Evolutionary conservation across 352 stramenopile genomes (phyloP), one percentile per base, ranked within the genome.

Genomic region (Phytophthora pistaciae): DNA sequence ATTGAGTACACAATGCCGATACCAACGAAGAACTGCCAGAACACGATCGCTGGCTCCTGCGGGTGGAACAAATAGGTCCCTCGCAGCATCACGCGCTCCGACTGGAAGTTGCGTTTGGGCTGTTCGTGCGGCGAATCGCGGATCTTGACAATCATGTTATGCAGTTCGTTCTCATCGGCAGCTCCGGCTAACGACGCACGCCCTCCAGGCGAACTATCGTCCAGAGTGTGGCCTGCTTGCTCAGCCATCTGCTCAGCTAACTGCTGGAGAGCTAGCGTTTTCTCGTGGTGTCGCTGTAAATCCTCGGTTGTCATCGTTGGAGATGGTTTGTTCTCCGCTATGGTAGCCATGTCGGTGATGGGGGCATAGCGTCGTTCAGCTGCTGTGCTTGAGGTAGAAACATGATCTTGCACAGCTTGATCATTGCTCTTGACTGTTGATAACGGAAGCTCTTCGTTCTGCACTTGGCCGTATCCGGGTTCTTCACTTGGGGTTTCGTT

Each of bases 1-100:
- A 97, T 96, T 52, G 91, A 97, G 68, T 97, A 95, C 5, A 97
- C 57, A 61, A 98, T 98, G 7, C 65, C 84, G 23, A 92, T 68
- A 3, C 84, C 87, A 9, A 93, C 72, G 40, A 93, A 76, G 38
- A 95, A 85, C 66, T 96, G 89, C 88, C 89, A 95, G 21, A 79
- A 81, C 10, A 94, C 70, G 23, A 95, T 80, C 13, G 85, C 79
- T 0, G 77, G 67, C 46, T 94, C 80, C 36, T 95, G 85, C 0
- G 89, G 89, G 44, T 95, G 89, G 21, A 95, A 87, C 20, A 95
- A 62, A 46, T 91, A 90, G n/a, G 77, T 91, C 40, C 85, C 87
- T 33, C 87, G 88, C 46, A 94, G 69, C 70, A 92, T 73, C 16
- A 81, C 56, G 5, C 78, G 78, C 58, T 94, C 87, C 3, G 76